These are phyloP conservation scores for Talaromyces sp. DNA, from an alignment of 2,329 filamentous ascomycete genomes.

Conservation along the genomic window DNA sequence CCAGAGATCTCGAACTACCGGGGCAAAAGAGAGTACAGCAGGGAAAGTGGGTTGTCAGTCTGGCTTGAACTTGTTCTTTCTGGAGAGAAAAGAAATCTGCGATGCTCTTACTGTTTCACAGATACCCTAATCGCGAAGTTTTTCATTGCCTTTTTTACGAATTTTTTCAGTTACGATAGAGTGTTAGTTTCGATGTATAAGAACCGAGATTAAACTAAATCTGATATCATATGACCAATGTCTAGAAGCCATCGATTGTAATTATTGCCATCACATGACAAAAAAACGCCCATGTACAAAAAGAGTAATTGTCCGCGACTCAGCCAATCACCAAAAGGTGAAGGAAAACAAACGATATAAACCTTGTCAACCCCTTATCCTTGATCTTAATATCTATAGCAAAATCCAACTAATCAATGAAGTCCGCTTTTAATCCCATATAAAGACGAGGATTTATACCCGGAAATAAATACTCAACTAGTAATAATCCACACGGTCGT, in stretches of 20 bases:
- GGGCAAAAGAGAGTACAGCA: not conserved
- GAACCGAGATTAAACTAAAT: not conserved
- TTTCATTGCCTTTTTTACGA: not conserved
- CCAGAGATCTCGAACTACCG: constrained; percentile 2
- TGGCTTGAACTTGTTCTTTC: not conserved
- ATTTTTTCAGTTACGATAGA: not conserved
- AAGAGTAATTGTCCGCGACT: not conserved
- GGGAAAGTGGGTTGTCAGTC: not conserved
- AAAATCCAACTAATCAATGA: not conserved
- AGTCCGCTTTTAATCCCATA: not conserved
- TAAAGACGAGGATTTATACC: not conserved
- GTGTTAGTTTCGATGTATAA: not conserved
- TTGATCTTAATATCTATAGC: not conserved
- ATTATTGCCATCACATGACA: not conserved
- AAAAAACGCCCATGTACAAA: not conserved
- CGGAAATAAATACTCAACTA: not conserved
- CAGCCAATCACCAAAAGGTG: not conserved
- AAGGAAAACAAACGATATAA: not conserved
- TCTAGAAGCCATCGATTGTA: not conserved
- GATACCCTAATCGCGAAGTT: not conserved
- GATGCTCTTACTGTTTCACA: not conserved
- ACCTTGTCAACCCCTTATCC: not conserved
- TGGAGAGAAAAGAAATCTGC: not conserved
- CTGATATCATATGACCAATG: not conserved
- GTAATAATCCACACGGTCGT: not conserved